Evolutionary conservation across 2,329 filamentous ascomycete genomes (phyloP), one percentile per base, ranked within the genome.

Genomic region (Nemania serpens): DNA sequence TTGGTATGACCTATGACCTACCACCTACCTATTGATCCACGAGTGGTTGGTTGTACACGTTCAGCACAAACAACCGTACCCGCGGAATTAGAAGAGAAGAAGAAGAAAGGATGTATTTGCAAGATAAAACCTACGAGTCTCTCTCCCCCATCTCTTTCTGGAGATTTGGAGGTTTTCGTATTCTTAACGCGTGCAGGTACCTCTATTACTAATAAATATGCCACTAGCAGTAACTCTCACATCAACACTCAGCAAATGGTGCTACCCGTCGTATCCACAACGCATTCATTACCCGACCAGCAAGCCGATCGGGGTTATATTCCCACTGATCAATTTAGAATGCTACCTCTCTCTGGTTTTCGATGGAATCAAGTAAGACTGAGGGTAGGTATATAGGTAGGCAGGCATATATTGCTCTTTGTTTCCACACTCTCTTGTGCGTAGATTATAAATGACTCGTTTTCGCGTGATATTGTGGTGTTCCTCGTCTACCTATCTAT

Each of bases 301-400:
- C 17, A 46, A 57, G 61, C 61, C 61, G 58, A 36, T 61, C 61
- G 61, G 61, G 61, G 37, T 54, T 61, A 58, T 50, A 57, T 63
- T 61, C 18, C 49, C 53, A 53, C 22, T 18, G 18, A 45, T 13
- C 20, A 39, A 11, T 15, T 20, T 20, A 25, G 25, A 46, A 25
- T 4, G 22, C 17, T 55, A 15, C 20, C n/a, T n/a, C n/a, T 39
- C 7, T 36, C 15, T 34, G 25, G 22, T 6, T 36, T 29, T 29
- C 25, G 43, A 33, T n/a, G 9, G 22, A 22, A 29, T 39, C 18
- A n/a, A 12, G 11, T 3, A 29, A 29, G 25, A 4, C 4, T 33
- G 5, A 10, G 22, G 2, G 5, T 29, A 46, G 1, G 7, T 29
- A 25, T 20, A 22, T 46, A 46, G 11, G 12, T 3, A 3, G 10